Evolutionary conservation across 1,284 basidiomycete species (phyloP), one percentile per base, ranked within the genome.

Genomic region (Puccinia novopanici): DNA sequence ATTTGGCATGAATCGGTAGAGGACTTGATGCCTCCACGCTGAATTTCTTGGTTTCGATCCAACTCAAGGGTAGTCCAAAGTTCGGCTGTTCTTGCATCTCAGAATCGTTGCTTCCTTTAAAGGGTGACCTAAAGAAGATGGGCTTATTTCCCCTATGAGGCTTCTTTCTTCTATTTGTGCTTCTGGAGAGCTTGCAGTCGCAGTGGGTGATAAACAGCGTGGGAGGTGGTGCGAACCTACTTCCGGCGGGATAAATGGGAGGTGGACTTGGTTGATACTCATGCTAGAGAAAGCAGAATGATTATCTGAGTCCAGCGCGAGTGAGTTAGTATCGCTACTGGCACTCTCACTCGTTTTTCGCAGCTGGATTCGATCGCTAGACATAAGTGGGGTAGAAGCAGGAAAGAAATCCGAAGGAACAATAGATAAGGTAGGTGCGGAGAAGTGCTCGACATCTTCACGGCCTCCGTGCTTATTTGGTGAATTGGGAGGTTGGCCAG

Each of bases 81-180:
- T 40, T 63, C 63, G 73, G 19, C n/a, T 61, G 37, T 0, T 27
- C 45, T 34, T 63, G 52, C 8, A 57, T 42, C 27, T 73, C 71
- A 5, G n/a, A 57, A 22, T 75, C 48, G 6, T 75, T 50, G 42
- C 37, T 50, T 52, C 63, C 59, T 34, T 40, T 15, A 42, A 75
- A 75, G 57, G 55, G 73, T 13, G 73, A 75, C 55, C 73, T 63
- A n/a, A 75, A 63, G 24, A 10, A 42, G 22, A 63, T 75, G 24
- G 55, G 45, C 63, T 61, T 30, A 12, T 13, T 34, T 63, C 59
- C 42, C 45, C 42, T 15, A 50, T 2, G 13, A 50, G 52, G 13
- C 48, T 48, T 63, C 34, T 59, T 34, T 75, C 45, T 45, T 45
- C 73, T 8, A 63, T 15, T 65, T 61, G 55, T 13, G 48, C 59